Percentiles rank a stretch among this genome's conserved stretches.
These are phyloP conservation scores for Mycena sanguinolenta DNA, from an alignment of 768 basidiomycete species.

Conservation along the genomic window DNA sequence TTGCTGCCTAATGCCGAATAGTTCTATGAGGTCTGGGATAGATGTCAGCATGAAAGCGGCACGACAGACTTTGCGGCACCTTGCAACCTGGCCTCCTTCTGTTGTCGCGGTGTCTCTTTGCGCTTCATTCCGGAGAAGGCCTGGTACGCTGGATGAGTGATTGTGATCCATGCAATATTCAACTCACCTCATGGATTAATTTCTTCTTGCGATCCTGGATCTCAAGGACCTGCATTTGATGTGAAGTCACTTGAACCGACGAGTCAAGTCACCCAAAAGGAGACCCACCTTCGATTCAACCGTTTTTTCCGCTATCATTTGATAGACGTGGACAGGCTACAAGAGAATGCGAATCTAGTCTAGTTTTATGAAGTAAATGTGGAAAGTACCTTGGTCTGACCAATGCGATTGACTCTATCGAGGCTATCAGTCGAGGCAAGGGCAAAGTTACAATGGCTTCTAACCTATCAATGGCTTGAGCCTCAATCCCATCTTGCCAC, in stretches of 20 bases:
- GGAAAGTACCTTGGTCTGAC: slow-evolving; percentile 70
- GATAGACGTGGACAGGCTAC: slow-evolving; percentile 83
- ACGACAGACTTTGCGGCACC: slow-evolving; percentile 55
- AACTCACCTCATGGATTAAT: slow-evolving; percentile 77
- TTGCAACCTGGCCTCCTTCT: slow-evolving; percentile 85
- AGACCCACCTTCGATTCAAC: slow-evolving; percentile 81
- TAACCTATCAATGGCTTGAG: slow-evolving; percentile 73
- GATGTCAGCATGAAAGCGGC: background rate
- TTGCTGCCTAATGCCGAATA: slow-evolving; percentile 61
- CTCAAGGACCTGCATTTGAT: slow-evolving; percentile 67
- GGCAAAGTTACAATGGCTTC: background rate
- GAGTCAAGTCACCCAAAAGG: background rate
- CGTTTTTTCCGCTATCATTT: slow-evolving; percentile 90
- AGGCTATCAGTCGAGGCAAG: slow-evolving; percentile 43
- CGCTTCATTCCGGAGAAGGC: slow-evolving; percentile 88
- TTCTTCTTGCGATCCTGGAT: slow-evolving; percentile 90
- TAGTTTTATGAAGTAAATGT: no score
- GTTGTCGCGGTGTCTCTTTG: slow-evolving; percentile 81
- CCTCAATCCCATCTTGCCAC: slow-evolving; percentile 92
- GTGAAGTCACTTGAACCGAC: background rate
- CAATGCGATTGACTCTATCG: slow-evolving; percentile 80
- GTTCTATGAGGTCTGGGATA: slow-evolving; percentile 68
- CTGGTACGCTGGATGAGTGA: slow-evolving; percentile 42
- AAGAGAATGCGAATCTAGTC: no score
- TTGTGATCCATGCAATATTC: background rate